Conservation (phyloP, 2,329 filamentous ascomycete genomes). For the Penicillium occitanis region DNA sequence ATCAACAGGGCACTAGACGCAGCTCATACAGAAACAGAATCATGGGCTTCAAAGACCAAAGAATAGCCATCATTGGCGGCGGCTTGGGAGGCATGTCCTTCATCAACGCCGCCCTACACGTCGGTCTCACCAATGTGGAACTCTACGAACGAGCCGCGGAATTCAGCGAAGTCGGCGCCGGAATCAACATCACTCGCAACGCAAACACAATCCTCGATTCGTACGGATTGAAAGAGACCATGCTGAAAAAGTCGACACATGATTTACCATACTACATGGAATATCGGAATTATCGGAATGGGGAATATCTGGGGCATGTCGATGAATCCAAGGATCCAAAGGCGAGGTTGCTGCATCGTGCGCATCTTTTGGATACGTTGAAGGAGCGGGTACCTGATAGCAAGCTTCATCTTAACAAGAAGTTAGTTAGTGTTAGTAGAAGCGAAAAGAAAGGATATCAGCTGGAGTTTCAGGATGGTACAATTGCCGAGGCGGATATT, state of each 20-base stretch:
- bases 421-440: neutral
- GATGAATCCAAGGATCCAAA: constrained; percentile 30
- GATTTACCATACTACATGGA: constrained; percentile 35
- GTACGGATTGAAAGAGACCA: constrained; percentile 33
- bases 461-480: constrained; percentile 10
- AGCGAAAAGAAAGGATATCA: neutral
- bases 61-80: constrained; percentile 38
- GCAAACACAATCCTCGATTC: constrained; percentile 35
- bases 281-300: constrained; percentile 31
- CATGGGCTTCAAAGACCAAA: constrained; percentile 33
- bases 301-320: constrained; percentile 33
- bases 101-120: constrained; percentile 26
- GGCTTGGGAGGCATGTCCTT: neutral
- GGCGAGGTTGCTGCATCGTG: constrained; percentile 33
- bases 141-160: constrained; percentile 40
- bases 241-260: constrained; percentile 37
- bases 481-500: constrained; percentile 21
- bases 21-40: neutral
- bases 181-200: constrained; percentile 41
- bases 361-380: constrained; percentile 38
- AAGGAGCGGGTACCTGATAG: constrained; percentile 33
- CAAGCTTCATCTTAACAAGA: constrained; percentile 26
- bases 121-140: constrained; percentile 33
- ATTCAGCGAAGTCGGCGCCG: constrained; percentile 41
- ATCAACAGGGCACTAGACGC: neutral